These are phyloP conservation scores for Helotiales sp. DNA, from an alignment of 2,329 filamentous ascomycete genomes.

Conservation along the genomic window DNA sequence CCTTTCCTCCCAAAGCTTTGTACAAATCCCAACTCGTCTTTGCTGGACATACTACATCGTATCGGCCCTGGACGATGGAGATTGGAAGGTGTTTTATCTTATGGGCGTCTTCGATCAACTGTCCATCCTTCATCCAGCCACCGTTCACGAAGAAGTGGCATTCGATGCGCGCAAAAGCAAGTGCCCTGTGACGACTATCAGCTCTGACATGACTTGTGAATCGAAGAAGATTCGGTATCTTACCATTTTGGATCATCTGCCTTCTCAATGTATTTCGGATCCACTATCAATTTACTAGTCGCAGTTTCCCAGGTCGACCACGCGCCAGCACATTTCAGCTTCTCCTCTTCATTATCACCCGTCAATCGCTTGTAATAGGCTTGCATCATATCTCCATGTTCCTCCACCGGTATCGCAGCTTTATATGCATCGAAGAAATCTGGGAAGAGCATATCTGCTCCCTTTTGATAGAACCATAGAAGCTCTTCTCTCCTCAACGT, in stretches of 20 bases:
- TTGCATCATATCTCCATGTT: constrained; percentile 38
- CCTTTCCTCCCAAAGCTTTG: constrained; percentile 36
- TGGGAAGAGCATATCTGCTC: constrained; percentile 38
- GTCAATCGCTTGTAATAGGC: constrained; percentile 43
- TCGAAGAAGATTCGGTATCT: not conserved
- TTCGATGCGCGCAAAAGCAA: constrained; percentile 43
- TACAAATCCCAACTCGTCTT: constrained; percentile 45
- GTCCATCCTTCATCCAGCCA: constrained; percentile 43
- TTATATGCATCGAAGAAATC: constrained; percentile 41
- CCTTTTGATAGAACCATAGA: constrained; percentile 37
- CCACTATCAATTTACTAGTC: constrained; percentile 31
- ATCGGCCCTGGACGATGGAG: constrained; percentile 45
- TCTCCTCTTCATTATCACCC: constrained; percentile 30
- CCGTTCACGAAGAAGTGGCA: constrained; percentile 44
- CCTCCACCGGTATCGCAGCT: constrained; percentile 38
- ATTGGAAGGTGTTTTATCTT: constrained; percentile 34
- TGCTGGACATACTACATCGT: constrained; percentile 46
- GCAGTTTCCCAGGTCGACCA: constrained; percentile 33
- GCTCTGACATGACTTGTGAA: not conserved
- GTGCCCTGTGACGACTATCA: constrained; percentile 18
- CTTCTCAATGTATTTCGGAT: constrained; percentile 31
- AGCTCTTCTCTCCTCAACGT: constrained; percentile 39
- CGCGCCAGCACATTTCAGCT: constrained; percentile 32
- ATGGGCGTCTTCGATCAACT: constrained; percentile 35
- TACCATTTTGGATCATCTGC: constrained; percentile 31